Conservation (phyloP, 306 rosid species). For the Herpetospermum pedunculosum region DNA sequence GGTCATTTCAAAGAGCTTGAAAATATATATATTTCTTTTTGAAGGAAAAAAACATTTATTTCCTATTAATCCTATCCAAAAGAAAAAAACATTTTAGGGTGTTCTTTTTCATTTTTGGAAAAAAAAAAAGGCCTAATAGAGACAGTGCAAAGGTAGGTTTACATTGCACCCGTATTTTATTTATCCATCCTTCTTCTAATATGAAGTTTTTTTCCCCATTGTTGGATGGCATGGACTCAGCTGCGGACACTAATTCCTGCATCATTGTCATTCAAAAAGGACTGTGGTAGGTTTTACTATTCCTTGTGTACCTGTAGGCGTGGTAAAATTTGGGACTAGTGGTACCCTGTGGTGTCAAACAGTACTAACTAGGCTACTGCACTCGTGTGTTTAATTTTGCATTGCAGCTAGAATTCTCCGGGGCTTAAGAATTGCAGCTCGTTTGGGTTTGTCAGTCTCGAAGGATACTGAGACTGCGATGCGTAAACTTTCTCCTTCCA, state of each 20-base stretch:
- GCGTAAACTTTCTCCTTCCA: slow-evolving; percentile 24
- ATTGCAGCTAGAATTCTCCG: slow-evolving; percentile 81
- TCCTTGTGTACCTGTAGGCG: slow-evolving; percentile 10
- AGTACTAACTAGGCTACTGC: slow-evolving; percentile 16
- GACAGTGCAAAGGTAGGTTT: not conserved
- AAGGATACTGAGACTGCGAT: slow-evolving; percentile 36
- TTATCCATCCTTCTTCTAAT: not conserved
- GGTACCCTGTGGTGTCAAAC: slow-evolving; percentile 12
- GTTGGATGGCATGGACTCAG: slow-evolving; percentile 23
- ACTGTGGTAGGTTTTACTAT: slow-evolving; percentile 59
- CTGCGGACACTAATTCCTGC: slow-evolving; percentile 55
- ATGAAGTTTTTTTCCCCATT: slow-evolving; percentile 11
- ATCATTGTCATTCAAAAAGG: slow-evolving; percentile 59
- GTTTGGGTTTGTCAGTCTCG: slow-evolving; percentile 71
- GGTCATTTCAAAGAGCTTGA: not conserved
- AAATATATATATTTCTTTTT: not conserved
- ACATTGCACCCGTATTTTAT: not conserved
- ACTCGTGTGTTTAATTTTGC: slow-evolving; percentile 1
- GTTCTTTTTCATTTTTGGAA: not conserved
- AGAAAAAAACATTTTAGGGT: not conserved
- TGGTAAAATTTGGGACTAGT: slow-evolving; percentile 15
- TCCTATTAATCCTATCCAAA: no score
- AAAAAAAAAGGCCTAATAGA: not conserved
- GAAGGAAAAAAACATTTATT: not conserved
- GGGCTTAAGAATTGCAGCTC: slow-evolving; percentile 92